Conservation (phyloP, 371 early-diverging fungal genomes). For the Fennellomyces sp. region DNA sequence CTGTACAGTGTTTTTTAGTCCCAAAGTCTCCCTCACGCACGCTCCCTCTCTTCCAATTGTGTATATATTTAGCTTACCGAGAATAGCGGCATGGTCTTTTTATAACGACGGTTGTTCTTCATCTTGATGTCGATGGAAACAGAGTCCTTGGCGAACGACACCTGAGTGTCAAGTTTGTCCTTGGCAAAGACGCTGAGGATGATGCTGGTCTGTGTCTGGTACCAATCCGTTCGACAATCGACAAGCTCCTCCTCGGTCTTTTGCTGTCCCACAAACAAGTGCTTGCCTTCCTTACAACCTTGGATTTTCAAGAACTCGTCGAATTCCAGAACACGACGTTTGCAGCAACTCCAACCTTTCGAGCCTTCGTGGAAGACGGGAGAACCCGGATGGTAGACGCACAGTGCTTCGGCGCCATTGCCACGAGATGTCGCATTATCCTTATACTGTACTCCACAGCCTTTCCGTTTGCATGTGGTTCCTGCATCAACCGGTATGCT, state of each 20-base stretch:
- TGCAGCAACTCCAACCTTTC: conserved; percentile 91
- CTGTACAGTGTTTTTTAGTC: conserved; percentile 21
- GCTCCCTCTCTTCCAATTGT: background rate
- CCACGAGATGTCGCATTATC: conserved; percentile 68
- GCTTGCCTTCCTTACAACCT: conserved; percentile 87
- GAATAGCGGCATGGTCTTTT: conserved; percentile 63
- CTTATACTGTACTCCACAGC: conserved; percentile 75
- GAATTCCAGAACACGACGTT: conserved; percentile 92
- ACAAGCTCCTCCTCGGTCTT: conserved; percentile 59
- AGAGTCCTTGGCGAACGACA: conserved; percentile 55
- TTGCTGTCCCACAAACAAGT: conserved; percentile 75
- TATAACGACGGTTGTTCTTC: conserved; percentile 66
- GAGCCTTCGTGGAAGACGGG: conserved; percentile 94
- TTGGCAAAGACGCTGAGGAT: conserved; percentile 93
- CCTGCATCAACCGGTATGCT: conserved; percentile 72
- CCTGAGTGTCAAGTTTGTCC: conserved; percentile 71
- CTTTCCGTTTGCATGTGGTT: conserved; percentile 83
- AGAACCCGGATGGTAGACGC: conserved; percentile 86
- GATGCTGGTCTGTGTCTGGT: conserved; percentile 85
- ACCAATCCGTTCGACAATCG: conserved; percentile 91
- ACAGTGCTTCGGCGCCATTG: conserved; percentile 58
- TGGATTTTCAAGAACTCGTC: conserved; percentile 94
- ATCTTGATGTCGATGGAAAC: conserved; percentile 51
- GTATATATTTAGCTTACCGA: conserved; percentile 24
- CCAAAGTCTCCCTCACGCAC: no score